Base-by-base conservation (phyloP, 768 basidiomycete species). In the Rubroboletus pulcherrimus region DNA sequence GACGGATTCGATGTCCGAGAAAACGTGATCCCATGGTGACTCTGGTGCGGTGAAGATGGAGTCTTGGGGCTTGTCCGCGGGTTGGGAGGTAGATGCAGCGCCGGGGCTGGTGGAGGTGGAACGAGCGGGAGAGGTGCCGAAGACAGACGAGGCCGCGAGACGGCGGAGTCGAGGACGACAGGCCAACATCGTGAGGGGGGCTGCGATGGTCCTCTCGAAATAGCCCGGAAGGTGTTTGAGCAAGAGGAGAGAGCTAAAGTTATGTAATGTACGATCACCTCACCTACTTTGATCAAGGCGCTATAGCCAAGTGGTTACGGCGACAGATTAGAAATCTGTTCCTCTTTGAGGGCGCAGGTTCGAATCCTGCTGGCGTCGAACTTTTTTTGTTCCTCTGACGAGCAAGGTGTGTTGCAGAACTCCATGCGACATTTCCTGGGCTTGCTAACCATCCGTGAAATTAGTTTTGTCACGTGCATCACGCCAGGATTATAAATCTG, bases 231-330 rank as follows among this genome's bases (percentile, higher is more conserved):
- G 5, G 9, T 1, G 11, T 3, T 12, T 4, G n/a, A 31, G 30
- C 30, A 31, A 4, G 31, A 4, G 30, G 3, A 3, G n/a, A n/a
- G 6, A 11, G 12, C 5, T 1, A n/a, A 3, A 29, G 11, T 29
- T 26, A 12, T 1, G 1, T n/a, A 17, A 19, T 2, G 1, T 9
- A 0, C 9, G 0, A 14, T 14, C 5, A 21, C 14, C 21, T 3
- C 4, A 4, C 2, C 3, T 0, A 1, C 0, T 0, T 7, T 12
- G 15, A 1, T 33, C 26, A 72, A 66, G 82, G 81, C 82, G 80
- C 83, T 81, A 83, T 84, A 82, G 81, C 82, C 80, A 84, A 83
- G 82, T 83, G 81, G 83, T 84, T 84, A 84, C 78, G 77, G 82
- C 83, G 83, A 83, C 81, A 81, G 81, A 84, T 82, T 83, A 81